These are phyloP conservation scores for Casuarina glauca DNA, from an alignment of 306 rosid genomes.

Conservation along the genomic window DNA sequence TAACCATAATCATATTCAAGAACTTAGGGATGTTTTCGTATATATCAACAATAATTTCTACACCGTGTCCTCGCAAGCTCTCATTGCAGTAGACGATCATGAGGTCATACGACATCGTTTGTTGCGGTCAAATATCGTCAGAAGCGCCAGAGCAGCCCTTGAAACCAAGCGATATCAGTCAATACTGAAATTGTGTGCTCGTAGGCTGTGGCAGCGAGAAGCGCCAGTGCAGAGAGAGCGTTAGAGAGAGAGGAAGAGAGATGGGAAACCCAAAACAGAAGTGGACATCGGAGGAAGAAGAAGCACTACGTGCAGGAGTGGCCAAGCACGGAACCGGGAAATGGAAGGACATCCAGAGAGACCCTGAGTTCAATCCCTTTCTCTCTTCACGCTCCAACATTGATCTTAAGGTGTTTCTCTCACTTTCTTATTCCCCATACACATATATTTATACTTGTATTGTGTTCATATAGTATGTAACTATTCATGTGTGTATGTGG, in stretches of 20 bases:
- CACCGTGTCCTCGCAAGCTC: not conserved
- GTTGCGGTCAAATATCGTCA: not conserved
- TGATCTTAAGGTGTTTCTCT: conserved; percentile 44
- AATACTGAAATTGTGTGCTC: not conserved
- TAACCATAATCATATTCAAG: no score
- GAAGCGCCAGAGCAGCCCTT: not conserved
- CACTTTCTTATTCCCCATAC: not conserved
- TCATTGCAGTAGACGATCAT: not conserved
- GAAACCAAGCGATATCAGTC: not conserved
- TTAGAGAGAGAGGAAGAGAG: conserved; percentile 4
- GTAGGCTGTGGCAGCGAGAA: not conserved
- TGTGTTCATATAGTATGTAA: not conserved
- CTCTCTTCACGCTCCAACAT: conserved; percentile 49
- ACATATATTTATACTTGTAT: not conserved
- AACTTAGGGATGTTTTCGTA: no score
- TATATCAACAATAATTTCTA: no score
- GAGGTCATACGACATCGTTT: not conserved
- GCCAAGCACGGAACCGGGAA: conserved; percentile 48
- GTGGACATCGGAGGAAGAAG: conserved; percentile 54
- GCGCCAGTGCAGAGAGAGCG: not conserved
- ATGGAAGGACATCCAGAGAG: conserved; percentile 54
- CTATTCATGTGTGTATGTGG: not conserved
- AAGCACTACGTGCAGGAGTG: conserved; percentile 45
- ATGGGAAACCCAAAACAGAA: conserved; percentile 55
- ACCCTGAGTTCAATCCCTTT: conserved; percentile 46